Base-by-base conservation (phyloP, 768 basidiomycete genomes). In the Mycena kentingensis region DNA sequence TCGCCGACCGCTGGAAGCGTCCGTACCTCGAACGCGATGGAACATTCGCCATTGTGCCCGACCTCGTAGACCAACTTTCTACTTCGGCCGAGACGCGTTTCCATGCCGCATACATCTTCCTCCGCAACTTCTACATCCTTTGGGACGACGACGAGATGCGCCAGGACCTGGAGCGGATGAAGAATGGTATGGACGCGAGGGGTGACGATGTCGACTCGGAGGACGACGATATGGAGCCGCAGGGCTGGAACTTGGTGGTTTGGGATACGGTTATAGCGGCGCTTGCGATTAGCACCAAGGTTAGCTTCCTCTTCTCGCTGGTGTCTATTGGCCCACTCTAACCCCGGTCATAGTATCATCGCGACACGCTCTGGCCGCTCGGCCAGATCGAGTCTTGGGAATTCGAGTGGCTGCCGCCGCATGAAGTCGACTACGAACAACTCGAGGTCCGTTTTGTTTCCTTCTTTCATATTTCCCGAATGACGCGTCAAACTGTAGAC, bases 261-360 rank as follows among this genome's bases (percentile, higher is more conserved):
- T 87, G 85, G 85, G 79, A 84, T 58, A 65, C 79, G 5, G 82
- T 80, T 0, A 63, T 87, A 7, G 83, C 75, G 12, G 85, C 79
- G 65, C 65, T 87, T 21, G 77, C 83, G 3, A 63, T 86, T 28
- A 78, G 82, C 55, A 77, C 84, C 46, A 88, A 88, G 77, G 85
- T 82, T 10, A 24, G 45, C 28, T 24, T 49, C 5, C 32, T 28
- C 18, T 7, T 5, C 13, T 34, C 29, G 13, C 29, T 10, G 51
- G 13, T 18, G 57, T n/a, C 31, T 38, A 7, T 35, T 51, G 31
- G 47, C 24, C 16, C 27, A 39, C 11, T 50, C 53, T 38, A 4
- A 13, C 10, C 24, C n/a, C n/a, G 11, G 32, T 35, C 27, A 34
- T 53, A 87, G 84, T 73, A 82, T 48, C 83, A 87, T 68, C 80